phyloP scores from a whole-genome alignment of 495 filamentous ascomycete species.

The Neurospora africana region DNA sequence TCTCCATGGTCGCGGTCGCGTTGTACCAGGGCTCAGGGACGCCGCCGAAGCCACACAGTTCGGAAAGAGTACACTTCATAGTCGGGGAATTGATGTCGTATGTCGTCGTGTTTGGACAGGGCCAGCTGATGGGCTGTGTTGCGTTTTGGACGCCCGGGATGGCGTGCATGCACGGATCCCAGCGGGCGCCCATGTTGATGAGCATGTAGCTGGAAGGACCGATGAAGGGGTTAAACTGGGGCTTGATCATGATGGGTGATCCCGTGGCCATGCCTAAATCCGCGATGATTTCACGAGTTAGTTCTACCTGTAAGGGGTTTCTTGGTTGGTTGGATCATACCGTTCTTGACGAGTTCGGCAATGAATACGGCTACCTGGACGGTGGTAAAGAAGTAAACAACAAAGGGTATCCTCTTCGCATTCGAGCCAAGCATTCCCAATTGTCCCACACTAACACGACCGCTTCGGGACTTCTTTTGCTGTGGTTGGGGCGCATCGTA shows the following conservation, averaged over 20 bases:
- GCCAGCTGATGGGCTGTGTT: slow-evolving; percentile 36
- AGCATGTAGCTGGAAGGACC: slow-evolving; percentile 81
- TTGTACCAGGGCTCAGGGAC: slow-evolving; percentile 53
- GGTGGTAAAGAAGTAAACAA: slow-evolving; percentile 69
- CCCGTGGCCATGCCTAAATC: slow-evolving; percentile 45
- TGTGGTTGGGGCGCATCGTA: slow-evolving; percentile 28
- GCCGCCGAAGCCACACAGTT: slow-evolving; percentile 74
- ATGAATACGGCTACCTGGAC: slow-evolving; percentile 84
- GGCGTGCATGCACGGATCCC: slow-evolving; percentile 88
- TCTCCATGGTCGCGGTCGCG: slow-evolving; percentile 19
- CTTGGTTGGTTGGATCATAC: slow-evolving; percentile 35
- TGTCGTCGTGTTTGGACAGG: slow-evolving; percentile 67
- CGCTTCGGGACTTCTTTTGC: slow-evolving; percentile 17
- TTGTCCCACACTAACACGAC: slow-evolving; percentile 33
- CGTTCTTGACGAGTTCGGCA: slow-evolving; percentile 71
- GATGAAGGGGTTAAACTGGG: slow-evolving; percentile 91
- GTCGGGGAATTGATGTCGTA: slow-evolving; percentile 28
- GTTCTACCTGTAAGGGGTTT: not conserved
- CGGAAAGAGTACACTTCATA: slow-evolving; percentile 56
- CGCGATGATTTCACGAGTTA: not conserved
- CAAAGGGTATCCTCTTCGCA: slow-evolving; percentile 59
- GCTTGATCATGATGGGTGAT: slow-evolving; percentile 75
- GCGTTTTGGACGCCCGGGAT: slow-evolving; percentile 52
- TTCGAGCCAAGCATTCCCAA: slow-evolving; percentile 38
- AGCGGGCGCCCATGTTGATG: slow-evolving; percentile 94